These are phyloP conservation scores for Pugionium cornutum DNA, from an alignment of 345 rosid species.

Conservation along the genomic window DNA sequence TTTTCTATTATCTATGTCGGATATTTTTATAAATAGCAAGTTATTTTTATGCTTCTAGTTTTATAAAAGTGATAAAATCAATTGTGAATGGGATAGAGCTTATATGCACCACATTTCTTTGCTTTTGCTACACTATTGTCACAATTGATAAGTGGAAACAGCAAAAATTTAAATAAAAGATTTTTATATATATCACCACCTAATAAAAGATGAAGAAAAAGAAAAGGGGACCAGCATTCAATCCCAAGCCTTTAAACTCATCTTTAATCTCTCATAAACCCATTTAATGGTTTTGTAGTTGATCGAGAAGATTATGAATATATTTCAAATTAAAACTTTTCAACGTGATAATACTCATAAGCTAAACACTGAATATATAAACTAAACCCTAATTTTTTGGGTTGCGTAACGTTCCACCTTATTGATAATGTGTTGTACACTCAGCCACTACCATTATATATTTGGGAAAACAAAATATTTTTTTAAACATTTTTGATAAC, in stretches of 20 bases:
- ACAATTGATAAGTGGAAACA: slow-evolving; percentile 36
- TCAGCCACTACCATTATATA: slow-evolving; percentile 31
- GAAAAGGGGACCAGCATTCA: slow-evolving; percentile 41
- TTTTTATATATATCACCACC: not conserved
- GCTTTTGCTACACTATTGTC: slow-evolving; percentile 17
- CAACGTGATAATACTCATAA: slow-evolving; percentile 32
- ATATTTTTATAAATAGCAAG: no score
- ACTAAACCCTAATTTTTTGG: slow-evolving; percentile 26
- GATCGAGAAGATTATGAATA: slow-evolving; percentile 14
- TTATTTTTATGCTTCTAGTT: no score
- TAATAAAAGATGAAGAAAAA: slow-evolving; percentile 28
- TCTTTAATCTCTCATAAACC: slow-evolving; percentile 29
- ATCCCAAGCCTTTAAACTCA: slow-evolving; percentile 40
- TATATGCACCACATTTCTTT: no score
- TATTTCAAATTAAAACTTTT: slow-evolving; percentile 23
- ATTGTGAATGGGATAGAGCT: no score
- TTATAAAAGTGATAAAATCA: no score
- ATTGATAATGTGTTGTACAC: slow-evolving; percentile 42
- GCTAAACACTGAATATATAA: slow-evolving; percentile 23
- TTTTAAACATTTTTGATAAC: not conserved
- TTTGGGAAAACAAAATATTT: not conserved
- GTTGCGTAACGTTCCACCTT: slow-evolving; percentile 45
- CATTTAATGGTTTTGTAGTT: slow-evolving; percentile 31
- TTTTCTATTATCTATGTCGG: no score
- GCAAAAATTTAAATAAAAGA: slow-evolving; percentile 17